phyloP scores from a whole-genome alignment of 208 protist genomes.

The Lotmaria passim region DNA sequence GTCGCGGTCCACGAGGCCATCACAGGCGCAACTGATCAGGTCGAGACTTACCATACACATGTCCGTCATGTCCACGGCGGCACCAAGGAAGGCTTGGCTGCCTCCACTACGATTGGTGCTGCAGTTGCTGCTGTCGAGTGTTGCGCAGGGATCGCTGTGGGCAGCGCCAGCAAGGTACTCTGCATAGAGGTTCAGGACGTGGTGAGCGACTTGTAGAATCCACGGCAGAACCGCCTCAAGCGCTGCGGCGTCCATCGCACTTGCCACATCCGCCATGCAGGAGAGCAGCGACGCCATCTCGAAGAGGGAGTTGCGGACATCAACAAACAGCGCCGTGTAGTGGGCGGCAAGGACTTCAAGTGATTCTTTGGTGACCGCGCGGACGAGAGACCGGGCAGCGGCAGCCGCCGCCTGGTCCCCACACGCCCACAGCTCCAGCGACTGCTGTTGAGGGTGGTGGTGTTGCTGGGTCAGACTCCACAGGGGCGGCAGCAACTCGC shows the following conservation, averaged over 20 bases:
- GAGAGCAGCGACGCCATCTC: conserved; percentile 51
- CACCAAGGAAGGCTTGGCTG: background rate
- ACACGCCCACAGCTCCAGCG: background rate
- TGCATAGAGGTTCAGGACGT: conserved; percentile 29
- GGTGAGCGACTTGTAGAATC: conserved; percentile 32
- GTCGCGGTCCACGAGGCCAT: conserved; percentile 44
- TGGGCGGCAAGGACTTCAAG: conserved; percentile 30
- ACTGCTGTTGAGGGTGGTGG: conserved; percentile 14
- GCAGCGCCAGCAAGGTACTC: conserved; percentile 10
- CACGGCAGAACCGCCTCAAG: conserved; percentile 32
- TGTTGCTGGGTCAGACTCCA: background rate
- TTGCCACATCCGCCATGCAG: conserved; percentile 41
- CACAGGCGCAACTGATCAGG: conserved; percentile 57
- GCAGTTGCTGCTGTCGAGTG: background rate
- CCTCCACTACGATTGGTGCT: background rate
- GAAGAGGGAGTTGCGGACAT: conserved; percentile 17
- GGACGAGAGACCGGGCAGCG: background rate
- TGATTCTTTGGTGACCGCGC: conserved; percentile 22
- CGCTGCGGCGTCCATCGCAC: conserved; percentile 18
- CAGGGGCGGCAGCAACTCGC: conserved; percentile 21
- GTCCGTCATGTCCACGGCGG: conserved; percentile 42
- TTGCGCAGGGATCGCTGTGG: too few relatives aligned
- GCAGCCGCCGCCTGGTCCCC: background rate
- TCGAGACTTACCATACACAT: conserved; percentile 54
- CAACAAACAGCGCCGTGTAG: conserved; percentile 16